Evolutionary conservation across 345 rosid species (phyloP).

Genomic region (Syzygium aqueum): DNA sequence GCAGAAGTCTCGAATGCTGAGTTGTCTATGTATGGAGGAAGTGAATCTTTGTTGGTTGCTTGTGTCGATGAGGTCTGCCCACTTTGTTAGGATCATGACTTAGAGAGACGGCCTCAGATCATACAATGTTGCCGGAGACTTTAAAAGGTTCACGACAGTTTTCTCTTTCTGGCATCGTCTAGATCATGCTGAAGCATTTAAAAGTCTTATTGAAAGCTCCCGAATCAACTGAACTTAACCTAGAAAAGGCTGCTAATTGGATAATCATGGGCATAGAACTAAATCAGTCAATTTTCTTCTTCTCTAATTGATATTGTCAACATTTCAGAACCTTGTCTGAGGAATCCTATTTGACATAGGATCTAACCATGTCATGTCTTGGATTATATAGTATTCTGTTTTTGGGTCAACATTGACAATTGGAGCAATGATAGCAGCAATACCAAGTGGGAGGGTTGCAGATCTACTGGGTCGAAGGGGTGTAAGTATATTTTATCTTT

Average conservation of each 20-base stretch:
- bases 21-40: neutral
- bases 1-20: neutral
- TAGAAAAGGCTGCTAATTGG: neutral
- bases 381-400: constrained; percentile 14
- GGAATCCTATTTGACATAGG: neutral
- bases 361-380: neutral
- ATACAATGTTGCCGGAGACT: neutral
- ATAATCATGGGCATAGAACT: neutral
- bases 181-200: neutral
- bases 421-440: constrained; percentile 22
- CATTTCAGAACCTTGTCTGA: neutral
- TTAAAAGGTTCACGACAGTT: neutral
- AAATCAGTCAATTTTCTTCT: neutral
- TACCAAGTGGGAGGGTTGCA: constrained; percentile 21
- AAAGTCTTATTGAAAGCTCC: neutral
- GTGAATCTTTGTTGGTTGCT: neutral
- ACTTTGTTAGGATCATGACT: neutral
- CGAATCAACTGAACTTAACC: neutral
- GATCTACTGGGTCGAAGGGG: constrained; percentile 19
- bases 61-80: neutral
- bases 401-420: constrained; percentile 24
- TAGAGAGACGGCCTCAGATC: neutral
- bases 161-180: neutral
- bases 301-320: neutral
- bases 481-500: constrained; percentile 3